Evolutionary conservation across 2,329 filamentous ascomycete genomes (phyloP).

Genomic region (Nemania diffusa): DNA sequence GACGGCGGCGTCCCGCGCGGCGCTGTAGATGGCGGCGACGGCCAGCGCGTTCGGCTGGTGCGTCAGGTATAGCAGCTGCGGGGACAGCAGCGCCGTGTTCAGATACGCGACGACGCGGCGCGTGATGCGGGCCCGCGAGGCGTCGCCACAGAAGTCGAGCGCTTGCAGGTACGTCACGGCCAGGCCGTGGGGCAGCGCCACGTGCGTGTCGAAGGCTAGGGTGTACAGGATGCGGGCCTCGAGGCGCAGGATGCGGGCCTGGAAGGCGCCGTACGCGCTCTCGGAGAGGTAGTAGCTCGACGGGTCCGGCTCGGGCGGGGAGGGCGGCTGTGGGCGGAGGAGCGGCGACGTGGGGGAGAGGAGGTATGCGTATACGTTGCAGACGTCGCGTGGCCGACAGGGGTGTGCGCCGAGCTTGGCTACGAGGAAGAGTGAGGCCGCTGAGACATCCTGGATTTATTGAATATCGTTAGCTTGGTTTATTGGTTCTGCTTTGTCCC

Average conservation of each 20-base stretch:
- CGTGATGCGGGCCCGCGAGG: conserved; percentile 64
- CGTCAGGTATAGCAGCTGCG: conserved; percentile 89
- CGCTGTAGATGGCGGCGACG: conserved; percentile 90
- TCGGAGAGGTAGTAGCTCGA: conserved; percentile 77
- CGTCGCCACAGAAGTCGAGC: conserved; percentile 69
- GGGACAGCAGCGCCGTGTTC: conserved; percentile 86
- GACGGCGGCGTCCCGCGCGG: conserved; percentile 72
- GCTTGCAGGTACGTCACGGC: conserved; percentile 94
- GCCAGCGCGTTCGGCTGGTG: conserved; percentile 89
- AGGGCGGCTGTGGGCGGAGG: conserved; percentile 55
- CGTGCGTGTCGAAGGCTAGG: conserved; percentile 84
- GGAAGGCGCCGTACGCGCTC: conserved; percentile 72
- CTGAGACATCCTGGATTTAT: conserved; percentile 75
- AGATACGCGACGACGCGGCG: conserved; percentile 77
- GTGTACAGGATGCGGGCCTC: conserved; percentile 81
- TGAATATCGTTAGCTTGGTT: conserved; percentile 9
- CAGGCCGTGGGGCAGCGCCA: conserved; percentile 85
- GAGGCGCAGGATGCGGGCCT: conserved; percentile 72
- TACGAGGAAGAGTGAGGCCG: conserved; percentile 81
- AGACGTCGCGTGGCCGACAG: conserved; percentile 79
- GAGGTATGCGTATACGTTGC: conserved; percentile 88
- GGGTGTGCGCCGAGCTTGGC: conserved; percentile 84
- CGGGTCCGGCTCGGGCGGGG: conserved; percentile 52
- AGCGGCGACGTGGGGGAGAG: conserved; percentile 69
- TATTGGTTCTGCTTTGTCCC: not conserved